A percentile compares a stretch with the other conserved stretches of the same genome.
phyloP scores from a whole-genome alignment of 139 green algal species.

The Axilococcus clingmanii region DNA sequence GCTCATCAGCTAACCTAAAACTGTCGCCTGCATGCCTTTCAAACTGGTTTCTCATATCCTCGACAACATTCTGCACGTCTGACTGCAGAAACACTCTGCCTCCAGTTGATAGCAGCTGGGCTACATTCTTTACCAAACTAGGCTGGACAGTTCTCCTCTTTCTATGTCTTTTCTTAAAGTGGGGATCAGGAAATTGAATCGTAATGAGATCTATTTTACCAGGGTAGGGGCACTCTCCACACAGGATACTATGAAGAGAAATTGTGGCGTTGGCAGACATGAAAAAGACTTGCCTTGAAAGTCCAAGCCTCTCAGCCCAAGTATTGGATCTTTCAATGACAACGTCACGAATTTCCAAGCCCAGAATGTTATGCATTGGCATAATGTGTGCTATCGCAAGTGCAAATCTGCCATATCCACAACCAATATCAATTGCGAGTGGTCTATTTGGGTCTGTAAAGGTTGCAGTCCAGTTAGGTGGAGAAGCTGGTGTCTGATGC shows the following conservation, averaged over 20 bases:
- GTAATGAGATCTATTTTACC: conserved; percentile 39
- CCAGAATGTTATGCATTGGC: conserved; percentile 59
- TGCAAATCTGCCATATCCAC: conserved; percentile 68
- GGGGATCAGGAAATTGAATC: conserved; percentile 82
- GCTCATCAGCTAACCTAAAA: conserved; percentile 13
- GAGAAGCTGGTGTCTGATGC: conserved; percentile 19
- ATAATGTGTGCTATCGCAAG: conserved; percentile 32
- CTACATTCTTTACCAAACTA: conserved; percentile 29
- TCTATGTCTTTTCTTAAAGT: conserved; percentile 79
- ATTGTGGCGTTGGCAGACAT: conserved; percentile 71
- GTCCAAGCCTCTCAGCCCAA: conserved; percentile 45
- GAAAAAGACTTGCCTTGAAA: conserved; percentile 46
- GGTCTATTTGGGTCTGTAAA: conserved; percentile 47
- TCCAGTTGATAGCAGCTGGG: conserved; percentile 14
- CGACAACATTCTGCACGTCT: conserved; percentile 47
- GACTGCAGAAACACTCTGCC: conserved; percentile 66
- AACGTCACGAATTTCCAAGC: conserved; percentile 67
- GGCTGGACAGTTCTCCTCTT: conserved; percentile 80
- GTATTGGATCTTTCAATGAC: conserved; percentile 63
- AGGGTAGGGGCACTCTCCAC: conserved; percentile 57
- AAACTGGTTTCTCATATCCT: conserved; percentile 51
- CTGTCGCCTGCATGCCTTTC: conserved; percentile 13
- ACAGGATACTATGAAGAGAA: conserved; percentile 44
- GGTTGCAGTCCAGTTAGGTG: conserved; percentile 39
- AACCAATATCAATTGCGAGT: conserved; percentile 76